Percentiles rank a stretch among this genome's conserved stretches.
Evolutionary conservation across 768 basidiomycete species (phyloP).

Genomic region (Mycena alexandri): DNA sequence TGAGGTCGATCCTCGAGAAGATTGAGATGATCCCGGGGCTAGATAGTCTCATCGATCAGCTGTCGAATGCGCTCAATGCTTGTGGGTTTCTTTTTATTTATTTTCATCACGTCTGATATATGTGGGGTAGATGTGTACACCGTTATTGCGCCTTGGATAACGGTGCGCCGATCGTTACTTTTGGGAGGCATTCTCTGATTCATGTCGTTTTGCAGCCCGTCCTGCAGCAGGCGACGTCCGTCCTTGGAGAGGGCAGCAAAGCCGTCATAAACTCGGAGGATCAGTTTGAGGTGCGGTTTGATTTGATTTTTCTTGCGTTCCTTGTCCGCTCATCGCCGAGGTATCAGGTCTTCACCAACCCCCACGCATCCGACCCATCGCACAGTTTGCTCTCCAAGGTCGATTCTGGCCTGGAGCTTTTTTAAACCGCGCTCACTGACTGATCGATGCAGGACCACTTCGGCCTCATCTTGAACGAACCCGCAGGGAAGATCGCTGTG

Average conservation of each 20-base stretch:
- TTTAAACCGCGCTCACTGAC: constrained; percentile 8
- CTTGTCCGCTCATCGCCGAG: not conserved
- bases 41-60: constrained; percentile 65
- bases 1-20: constrained; percentile 62
- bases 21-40: constrained; percentile 79
- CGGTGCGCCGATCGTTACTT: constrained; percentile 49
- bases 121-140: constrained; percentile 69
- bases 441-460: constrained; percentile 70
- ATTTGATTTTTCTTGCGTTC: not conserved
- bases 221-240: constrained; percentile 66
- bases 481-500: constrained; percentile 80
- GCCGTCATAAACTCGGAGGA: constrained; percentile 78
- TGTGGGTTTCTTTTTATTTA: constrained; percentile 56
- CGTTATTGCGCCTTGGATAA: constrained; percentile 74
- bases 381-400: constrained; percentile 82
- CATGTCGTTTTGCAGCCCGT: constrained; percentile 61
- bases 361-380: constrained; percentile 77
- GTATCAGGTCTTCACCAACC: constrained; percentile 72
- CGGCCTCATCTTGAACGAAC: constrained; percentile 77
- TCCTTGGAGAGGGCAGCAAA: constrained; percentile 72
- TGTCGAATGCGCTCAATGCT: constrained; percentile 75
- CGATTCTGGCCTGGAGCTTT: no score
- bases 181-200: not conserved
- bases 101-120: no score
- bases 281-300: constrained; percentile 69